Base-by-base conservation (phyloP, 164 flowering plant species). In the Kalanchoe fedtschenkoi region DNA sequence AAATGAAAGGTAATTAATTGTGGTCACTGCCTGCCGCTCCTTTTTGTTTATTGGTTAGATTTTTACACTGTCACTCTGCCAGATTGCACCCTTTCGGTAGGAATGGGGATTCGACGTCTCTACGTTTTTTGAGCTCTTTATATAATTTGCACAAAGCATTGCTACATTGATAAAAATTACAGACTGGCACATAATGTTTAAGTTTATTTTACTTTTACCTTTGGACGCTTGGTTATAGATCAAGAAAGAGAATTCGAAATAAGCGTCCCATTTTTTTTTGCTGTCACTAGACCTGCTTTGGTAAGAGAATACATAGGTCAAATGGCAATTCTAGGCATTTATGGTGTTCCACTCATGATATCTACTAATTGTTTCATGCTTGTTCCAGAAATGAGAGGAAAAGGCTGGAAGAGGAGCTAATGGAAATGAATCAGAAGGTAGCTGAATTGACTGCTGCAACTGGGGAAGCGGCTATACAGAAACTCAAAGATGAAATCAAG, bases 401-500 rank as follows among this genome's bases (percentile, higher is more conserved):
- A 75, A 85, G 74, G 66, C 75, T 87, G 1, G 89, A 87, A 74
- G 95, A 90, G 62, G 97, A 90, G 70, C 73, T 90, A n/a, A 66
- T 2, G 62, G 84, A 83, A 69, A 59, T 81, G 69, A 86, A 85
- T 56, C 66, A 30, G 8, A 61, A 74, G 72, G 72, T 85, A 55
- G 80, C 71, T 24, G 84, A 86, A 76, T 21, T 90, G 79, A 85
- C 65, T 63, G 64, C 83, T 30, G 91, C 81, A 68, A 84, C 72
- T 56, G 84, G 86, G 64, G 97, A 88, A 72, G 92, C 92, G 66
- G 89, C 88, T 42, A 74, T 88, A 43, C 88, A 79, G 79, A 85
- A 68, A 68, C 95, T 93, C 28, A 85, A 88, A 72, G 91, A 86
- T 60, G 97, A 93, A 77, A 81, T 93, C 47, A 88, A 81, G 70